Evolutionary conservation across 306 rosid genomes (phyloP).

Genomic region (Sphenostylis stenocarpa): DNA sequence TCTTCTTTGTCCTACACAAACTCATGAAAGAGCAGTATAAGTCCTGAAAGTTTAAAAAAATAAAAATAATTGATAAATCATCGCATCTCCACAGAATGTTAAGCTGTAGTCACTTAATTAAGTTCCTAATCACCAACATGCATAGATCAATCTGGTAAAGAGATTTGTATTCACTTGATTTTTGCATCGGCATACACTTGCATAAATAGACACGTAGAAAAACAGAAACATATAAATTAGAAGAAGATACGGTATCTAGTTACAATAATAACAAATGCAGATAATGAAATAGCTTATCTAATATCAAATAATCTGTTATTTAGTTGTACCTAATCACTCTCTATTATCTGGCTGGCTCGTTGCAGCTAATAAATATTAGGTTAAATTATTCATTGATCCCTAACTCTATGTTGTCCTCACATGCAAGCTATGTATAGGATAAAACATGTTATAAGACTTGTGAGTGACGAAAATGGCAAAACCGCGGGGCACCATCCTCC

Average conservation of each 20-base stretch:
- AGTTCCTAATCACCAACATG: neutral
- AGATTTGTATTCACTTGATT: no score
- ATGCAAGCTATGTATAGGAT: neutral
- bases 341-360: neutral
- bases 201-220: no score
- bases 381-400: neutral
- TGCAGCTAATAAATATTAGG: neutral
- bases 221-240: no score
- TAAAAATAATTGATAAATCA: constrained; percentile 10
- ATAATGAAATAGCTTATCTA: no score
- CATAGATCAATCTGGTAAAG: neutral
- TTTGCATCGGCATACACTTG: no score
- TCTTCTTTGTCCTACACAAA: constrained; percentile 73
- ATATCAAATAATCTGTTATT: no score
- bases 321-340: no score
- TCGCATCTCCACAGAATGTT: neutral
- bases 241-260: no score
- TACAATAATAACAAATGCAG: no score
- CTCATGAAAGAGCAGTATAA: constrained; percentile 1
- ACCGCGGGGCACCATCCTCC: neutral
- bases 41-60: constrained; percentile 18
- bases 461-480: constrained; percentile 6
- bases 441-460: neutral
- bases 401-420: neutral
- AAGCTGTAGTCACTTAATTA: constrained; percentile 1